Evolutionary conservation across 805 yeast species (phyloP).

Genomic region (Ogataea wickerhamii): DNA sequence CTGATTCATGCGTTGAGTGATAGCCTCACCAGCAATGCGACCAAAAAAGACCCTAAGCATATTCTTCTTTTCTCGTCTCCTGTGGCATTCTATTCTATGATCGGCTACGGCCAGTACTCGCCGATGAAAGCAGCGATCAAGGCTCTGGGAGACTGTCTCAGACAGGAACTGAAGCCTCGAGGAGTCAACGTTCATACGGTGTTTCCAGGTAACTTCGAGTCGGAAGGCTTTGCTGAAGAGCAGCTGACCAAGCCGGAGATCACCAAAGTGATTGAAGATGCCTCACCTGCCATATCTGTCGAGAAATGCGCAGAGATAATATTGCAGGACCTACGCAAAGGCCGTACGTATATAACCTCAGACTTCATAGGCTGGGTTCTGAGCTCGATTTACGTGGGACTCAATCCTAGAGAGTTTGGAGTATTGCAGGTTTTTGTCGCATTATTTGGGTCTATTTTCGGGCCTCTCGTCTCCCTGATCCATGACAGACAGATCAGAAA

Average conservation of each 20-base stretch:
- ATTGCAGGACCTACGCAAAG: constrained; percentile 51
- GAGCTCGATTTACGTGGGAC: constrained; percentile 62
- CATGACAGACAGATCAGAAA: constrained; percentile 49
- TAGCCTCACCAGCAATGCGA: constrained; percentile 25
- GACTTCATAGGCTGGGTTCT: constrained; percentile 85
- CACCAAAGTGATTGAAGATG: constrained; percentile 80
- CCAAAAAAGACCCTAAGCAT: constrained; percentile 36
- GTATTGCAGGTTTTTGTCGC: constrained; percentile 48
- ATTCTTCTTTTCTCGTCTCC: constrained; percentile 70
- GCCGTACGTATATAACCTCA: constrained; percentile 72
- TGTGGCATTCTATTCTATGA: constrained; percentile 79
- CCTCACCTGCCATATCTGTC: constrained; percentile 66
- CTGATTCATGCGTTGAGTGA: constrained; percentile 63
- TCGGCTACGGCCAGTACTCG: constrained; percentile 88
- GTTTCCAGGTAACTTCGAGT: constrained; percentile 83
- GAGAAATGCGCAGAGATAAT: constrained; percentile 63
- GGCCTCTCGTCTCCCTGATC: constrained; percentile 55
- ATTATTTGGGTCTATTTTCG: constrained; percentile 47
- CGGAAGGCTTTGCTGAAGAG: constrained; percentile 85
- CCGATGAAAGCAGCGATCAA: constrained; percentile 84
- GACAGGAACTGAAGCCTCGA: constrained; percentile 76
- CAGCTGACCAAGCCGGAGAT: constrained; percentile 81
- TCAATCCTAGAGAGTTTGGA: constrained; percentile 61
- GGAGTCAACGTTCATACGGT: constrained; percentile 69
- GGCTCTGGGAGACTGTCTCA: constrained; percentile 66